Base-by-base conservation (phyloP, 140 eudicot genomes). In the Erigeron philadelphicus region DNA sequence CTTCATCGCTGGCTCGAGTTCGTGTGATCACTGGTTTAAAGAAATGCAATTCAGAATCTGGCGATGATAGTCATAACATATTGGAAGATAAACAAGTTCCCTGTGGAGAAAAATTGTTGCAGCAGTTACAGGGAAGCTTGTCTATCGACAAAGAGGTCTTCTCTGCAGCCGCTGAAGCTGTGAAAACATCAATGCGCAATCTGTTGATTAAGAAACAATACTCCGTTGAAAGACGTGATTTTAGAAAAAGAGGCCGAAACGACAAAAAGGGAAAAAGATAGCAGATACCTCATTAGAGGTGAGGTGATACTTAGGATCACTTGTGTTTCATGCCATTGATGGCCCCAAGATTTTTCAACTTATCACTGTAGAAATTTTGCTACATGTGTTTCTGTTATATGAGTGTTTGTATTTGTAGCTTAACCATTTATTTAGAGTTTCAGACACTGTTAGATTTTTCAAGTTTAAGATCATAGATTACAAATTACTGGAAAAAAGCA, bases 181-280 rank as follows among this genome's bases (percentile, higher is more conserved):
- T 93, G 25, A 86, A 85, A 82, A 77, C 87, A 0, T 81, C 98
- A 0, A 84, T 93, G 96, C 87, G 88, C 48, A 93, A 84, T 78
- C 63, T 93, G 44, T 56, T 92, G 68, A 86, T 83, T 42, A 93
- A 93, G 75, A 93, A 93, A 64, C 93, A 89, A 80, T 93, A 93
- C 54, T 79, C 93, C 0, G 31, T 67, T 0, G 98, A 93, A 61
- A 86, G 75, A 62, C 88, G 96, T 4, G 98, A 93, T 58, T 81
- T 82, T 48, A 83, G 96, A 73, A 93, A 93, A 80, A 67, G 89
- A 75, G 95, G 96, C 54, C 66, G 98, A 55, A 93, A 93, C 31
- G 98, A 93, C 41, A 84, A 59, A 74, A 93, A 89, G 77, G 66
- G 71, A 7, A 82, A 82, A 54, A 65, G 64, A 53, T 77, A 76